Percentiles rank a stretch among this genome's conserved stretches.
phyloP scores from a whole-genome alignment of 768 basidiomycete species.

The Lentinus tigrinus region DNA sequence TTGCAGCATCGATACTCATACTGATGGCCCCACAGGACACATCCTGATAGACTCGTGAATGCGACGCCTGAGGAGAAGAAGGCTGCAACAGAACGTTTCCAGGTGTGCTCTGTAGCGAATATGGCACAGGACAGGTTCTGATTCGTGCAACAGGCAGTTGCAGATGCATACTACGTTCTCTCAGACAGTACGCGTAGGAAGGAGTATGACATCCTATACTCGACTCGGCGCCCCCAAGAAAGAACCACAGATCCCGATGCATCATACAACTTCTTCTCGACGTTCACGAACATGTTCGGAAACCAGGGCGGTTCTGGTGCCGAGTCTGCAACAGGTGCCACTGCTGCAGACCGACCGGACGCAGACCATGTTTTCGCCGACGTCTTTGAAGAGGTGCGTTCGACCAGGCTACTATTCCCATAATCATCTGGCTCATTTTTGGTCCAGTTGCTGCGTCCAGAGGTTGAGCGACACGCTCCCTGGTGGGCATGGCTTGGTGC shows the following conservation, averaged over 20 bases:
- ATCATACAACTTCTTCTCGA: slow-evolving; percentile 71
- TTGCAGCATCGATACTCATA: neutral
- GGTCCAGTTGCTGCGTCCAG: slow-evolving; percentile 70
- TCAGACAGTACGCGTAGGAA: slow-evolving; percentile 70
- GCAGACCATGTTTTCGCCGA: slow-evolving; percentile 83
- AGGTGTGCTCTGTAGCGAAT: slow-evolving; percentile 41
- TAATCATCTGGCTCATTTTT: neutral
- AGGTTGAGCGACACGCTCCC: slow-evolving; percentile 67
- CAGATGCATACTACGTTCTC: slow-evolving; percentile 93
- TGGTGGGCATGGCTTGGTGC: slow-evolving; percentile 79
- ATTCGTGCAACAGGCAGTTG: slow-evolving; percentile 59
- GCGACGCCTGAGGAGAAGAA: slow-evolving; percentile 70
- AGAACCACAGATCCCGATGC: slow-evolving; percentile 63
- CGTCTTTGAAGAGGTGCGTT: slow-evolving; percentile 84
- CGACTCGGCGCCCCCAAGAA: slow-evolving; percentile 49
- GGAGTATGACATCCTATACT: slow-evolving; percentile 72
- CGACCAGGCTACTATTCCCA: neutral
- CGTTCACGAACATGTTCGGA: slow-evolving; percentile 74
- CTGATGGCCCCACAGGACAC: slow-evolving; percentile 52
- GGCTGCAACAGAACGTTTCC: slow-evolving; percentile 80
- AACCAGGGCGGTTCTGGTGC: slow-evolving; percentile 32
- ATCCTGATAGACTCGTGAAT: slow-evolving; percentile 80
- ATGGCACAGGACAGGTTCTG: neutral
- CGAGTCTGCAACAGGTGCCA: slow-evolving; percentile 29
- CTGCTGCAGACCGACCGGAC: slow-evolving; percentile 54